Percentiles rank a stretch among this genome's conserved stretches.
phyloP scores from a whole-genome alignment of 768 basidiomycete species.

The Lentinula sp. region DNA sequence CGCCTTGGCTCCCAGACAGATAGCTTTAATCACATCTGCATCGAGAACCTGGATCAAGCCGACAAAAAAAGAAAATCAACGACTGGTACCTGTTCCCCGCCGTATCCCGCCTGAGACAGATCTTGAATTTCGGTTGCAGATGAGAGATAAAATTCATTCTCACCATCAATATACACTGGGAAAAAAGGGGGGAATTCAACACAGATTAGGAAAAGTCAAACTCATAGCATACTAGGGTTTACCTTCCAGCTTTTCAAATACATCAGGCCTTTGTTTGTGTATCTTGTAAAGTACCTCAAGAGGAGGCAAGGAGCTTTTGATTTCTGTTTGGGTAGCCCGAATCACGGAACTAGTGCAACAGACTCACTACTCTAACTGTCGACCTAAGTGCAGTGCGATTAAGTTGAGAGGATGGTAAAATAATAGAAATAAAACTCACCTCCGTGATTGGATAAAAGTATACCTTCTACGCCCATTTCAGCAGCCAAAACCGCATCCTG shows the following conservation, averaged over 20 bases:
- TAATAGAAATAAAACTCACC: conserved; percentile 34
- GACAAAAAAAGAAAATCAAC: not conserved
- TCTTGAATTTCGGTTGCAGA: not conserved
- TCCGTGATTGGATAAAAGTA: conserved; percentile 89
- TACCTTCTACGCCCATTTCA: conserved; percentile 81
- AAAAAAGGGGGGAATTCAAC: not conserved
- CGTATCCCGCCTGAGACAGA: conserved; percentile 44
- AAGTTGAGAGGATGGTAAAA: conserved; percentile 2
- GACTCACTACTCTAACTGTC: conserved; percentile 73
- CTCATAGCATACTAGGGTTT: not conserved
- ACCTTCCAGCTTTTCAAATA: conserved; percentile 71
- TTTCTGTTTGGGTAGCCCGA: conserved; percentile 17
- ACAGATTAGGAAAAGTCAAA: not conserved
- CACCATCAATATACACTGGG: conserved; percentile 84
- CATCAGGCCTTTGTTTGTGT: conserved; percentile 65
- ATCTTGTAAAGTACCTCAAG: conserved; percentile 75
- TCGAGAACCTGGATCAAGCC: not conserved
- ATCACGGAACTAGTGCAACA: not conserved
- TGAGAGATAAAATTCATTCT: conserved; percentile 9
- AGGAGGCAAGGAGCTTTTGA: conserved; percentile 62
- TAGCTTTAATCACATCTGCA: conserved; percentile 78
- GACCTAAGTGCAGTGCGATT: conserved; percentile 31
- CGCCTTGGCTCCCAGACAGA: conserved; percentile 83
- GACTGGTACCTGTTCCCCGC: conserved; percentile 64
- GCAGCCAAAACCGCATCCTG: conserved; percentile 85